Base-by-base conservation (phyloP, 148 eudicot species). In the Spergularia marina region DNA sequence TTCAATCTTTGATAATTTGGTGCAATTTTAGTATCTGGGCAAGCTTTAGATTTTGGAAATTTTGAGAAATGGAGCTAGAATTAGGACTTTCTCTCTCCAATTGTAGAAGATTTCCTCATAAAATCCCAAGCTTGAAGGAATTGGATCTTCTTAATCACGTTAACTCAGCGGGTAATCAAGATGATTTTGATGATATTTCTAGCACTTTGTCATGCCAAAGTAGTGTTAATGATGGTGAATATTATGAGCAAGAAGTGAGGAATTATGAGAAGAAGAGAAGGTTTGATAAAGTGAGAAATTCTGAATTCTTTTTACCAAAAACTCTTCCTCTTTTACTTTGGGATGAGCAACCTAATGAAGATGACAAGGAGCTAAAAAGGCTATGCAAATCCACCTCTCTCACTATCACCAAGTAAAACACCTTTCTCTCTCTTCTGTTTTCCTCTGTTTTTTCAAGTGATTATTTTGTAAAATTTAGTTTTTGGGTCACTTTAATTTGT, bases 11-110 rank as follows among this genome's bases (percentile, higher is more conserved):
- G 71, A 63, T 30, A 53, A 40, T 69, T 79, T 70, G 47, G 78
- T 41, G 75, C 21, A 39, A 39, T 70, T 80, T 75, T 44, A 14
- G 21, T 11, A 76, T 55, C 41, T 76, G 73, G 75, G 79, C 18
- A 30, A 20, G 39, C 10, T 49, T 67, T 23, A 9, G 36, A 56
- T 68, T 74, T 73, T 16, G 25, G 41, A 60, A 25, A 23, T 52
- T 14, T 6, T 9, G 47, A 16, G 40, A 49, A 34, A 89, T 91
- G 90, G 93, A 89, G 82, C 93, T 91, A 58, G 86, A 87, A 74
- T 76, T 91, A 40, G 90, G 90, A 7, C 90, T 91, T 56, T 75
- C 83, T 56, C 84, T 87, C 17, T 77, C 97, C 59, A 79, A 62
- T 70, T 44, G 53, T 21, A 4, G 16, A n/a, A 41, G 49, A 9